phyloP scores from a whole-genome alignment of 169 alveolate species.

The Eimeria tenella region DNA sequence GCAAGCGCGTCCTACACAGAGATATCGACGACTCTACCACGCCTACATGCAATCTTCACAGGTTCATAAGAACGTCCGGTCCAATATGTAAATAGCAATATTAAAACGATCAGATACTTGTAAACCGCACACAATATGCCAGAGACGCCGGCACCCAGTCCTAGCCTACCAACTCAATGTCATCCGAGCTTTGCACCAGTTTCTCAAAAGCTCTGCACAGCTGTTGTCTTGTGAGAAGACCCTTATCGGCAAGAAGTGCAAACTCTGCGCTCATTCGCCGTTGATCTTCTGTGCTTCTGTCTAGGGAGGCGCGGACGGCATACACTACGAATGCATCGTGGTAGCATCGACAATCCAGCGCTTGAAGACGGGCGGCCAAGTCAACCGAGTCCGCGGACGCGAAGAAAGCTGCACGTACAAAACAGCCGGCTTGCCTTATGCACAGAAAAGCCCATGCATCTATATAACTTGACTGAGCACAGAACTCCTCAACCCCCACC shows the following conservation, averaged over 20 bases:
- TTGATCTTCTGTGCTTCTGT: slow-evolving; percentile 71
- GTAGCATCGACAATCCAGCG: slow-evolving; percentile 63
- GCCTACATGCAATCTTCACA: no score
- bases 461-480: no score
- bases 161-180: slow-evolving; percentile 62
- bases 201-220: slow-evolving; percentile 75
- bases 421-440: not conserved
- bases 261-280: slow-evolving; percentile 71
- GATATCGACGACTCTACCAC: no score
- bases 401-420: slow-evolving; percentile 50
- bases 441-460: not conserved
- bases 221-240: slow-evolving; percentile 72
- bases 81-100: no score
- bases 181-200: slow-evolving; percentile 70
- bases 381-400: slow-evolving; percentile 46
- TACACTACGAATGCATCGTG: slow-evolving; percentile 70
- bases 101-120: no score
- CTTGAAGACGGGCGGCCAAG: slow-evolving; percentile 63
- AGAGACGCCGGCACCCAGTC: not conserved
- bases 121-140: no score
- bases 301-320: slow-evolving; percentile 74
- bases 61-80: no score
- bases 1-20: no score
- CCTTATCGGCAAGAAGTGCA: slow-evolving; percentile 72
- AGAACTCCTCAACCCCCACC: not conserved